Evolutionary conservation across 257 asterid genomes (phyloP).

Genomic region (Petunia axillaris): DNA sequence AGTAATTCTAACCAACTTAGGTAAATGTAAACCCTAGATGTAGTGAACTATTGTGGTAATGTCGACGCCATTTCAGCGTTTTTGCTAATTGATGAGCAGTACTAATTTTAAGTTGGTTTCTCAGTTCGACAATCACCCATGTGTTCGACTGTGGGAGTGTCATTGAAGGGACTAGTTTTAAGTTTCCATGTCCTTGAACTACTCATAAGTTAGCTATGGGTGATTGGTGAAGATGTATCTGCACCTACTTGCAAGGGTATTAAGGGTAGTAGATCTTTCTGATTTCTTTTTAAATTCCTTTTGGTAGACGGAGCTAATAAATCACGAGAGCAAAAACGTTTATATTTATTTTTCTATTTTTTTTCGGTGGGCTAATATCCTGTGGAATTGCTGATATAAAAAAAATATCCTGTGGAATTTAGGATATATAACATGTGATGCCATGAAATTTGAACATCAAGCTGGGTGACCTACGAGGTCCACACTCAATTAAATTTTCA

Average conservation of each 20-base stretch:
- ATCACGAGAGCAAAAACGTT: background rate
- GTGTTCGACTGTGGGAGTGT: background rate
- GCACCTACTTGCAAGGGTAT: background rate
- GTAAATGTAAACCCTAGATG: background rate
- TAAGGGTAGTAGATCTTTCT: too few relatives aligned
- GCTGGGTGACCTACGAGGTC: background rate
- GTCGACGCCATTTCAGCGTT: background rate
- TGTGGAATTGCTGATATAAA: background rate
- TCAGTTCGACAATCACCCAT: background rate
- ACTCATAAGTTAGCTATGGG: background rate
- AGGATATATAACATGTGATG: slow-evolving; percentile 16
- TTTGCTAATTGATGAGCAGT: background rate
- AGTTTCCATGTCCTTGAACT: background rate
- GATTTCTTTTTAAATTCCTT: background rate
- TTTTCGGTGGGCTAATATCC: background rate
- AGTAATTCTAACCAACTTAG: too few relatives aligned
- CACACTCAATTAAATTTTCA: background rate
- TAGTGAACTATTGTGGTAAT: background rate
- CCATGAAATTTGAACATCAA: background rate
- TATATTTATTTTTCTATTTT: background rate
- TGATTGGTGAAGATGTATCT: background rate
- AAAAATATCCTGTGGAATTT: background rate
- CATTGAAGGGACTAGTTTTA: background rate
- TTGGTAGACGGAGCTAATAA: too few relatives aligned
- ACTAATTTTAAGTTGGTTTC: background rate